Conservation (phyloP, 2,329 filamentous ascomycete species). For the Curvularia eragrostidis region DNA sequence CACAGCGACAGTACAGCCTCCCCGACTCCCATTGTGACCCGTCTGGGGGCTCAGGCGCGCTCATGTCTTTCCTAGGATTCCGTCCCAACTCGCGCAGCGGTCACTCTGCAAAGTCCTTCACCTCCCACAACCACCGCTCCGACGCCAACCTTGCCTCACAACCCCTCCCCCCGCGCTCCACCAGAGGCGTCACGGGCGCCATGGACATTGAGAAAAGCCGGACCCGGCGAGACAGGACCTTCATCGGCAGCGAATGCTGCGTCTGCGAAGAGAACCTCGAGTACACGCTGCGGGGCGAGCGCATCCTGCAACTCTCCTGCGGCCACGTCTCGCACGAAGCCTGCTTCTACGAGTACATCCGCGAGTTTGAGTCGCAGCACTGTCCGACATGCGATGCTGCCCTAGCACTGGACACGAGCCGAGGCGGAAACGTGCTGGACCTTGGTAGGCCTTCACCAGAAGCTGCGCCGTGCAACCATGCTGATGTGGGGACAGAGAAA, state of each 20-base stretch:
- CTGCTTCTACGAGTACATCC: conserved; percentile 98
- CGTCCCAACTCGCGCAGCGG: conserved; percentile 49
- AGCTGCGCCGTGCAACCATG: conserved; percentile 17
- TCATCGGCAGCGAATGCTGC: conserved; percentile 91
- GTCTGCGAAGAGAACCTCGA: conserved; percentile 97
- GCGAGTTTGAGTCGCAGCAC: conserved; percentile 90
- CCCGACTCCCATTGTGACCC: conserved; percentile 33
- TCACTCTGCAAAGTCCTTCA: conserved; percentile 30
- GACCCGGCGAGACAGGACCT: conserved; percentile 86
- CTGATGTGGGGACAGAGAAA: conserved; percentile 71
- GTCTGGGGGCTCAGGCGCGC: conserved; percentile 47
- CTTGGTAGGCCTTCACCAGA: conserved; percentile 67
- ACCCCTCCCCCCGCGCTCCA: conserved; percentile 39
- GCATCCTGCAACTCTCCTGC: conserved; percentile 94
- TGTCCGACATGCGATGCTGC: conserved; percentile 95
- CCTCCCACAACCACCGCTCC: conserved; percentile 31
- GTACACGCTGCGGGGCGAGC: conserved; percentile 91
- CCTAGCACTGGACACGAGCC: conserved; percentile 87
- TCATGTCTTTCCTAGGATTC: conserved; percentile 52
- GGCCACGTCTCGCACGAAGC: conserved; percentile 97
- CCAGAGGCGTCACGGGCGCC: conserved; percentile 65
- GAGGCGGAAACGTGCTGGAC: conserved; percentile 84
- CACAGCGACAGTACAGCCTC: conserved; percentile 42
- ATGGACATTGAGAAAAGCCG: conserved; percentile 79
- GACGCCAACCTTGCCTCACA: conserved; percentile 38